Conservation (phyloP, 2,329 filamentous ascomycete genomes). For the Metarhizium album region DNA sequence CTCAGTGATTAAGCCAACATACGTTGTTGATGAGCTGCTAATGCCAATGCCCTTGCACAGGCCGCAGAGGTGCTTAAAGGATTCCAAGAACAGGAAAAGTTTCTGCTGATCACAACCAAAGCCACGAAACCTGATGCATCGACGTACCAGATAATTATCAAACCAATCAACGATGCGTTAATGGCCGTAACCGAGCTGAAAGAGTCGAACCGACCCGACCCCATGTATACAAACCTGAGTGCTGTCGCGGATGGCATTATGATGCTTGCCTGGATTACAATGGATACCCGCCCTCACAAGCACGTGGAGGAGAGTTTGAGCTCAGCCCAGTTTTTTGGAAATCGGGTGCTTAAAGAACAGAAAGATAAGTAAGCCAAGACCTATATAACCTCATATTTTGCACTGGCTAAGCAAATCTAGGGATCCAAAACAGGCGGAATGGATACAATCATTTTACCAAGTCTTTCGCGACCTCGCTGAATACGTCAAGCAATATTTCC, state of each 20-base stretch:
- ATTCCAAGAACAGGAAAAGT: conserved; percentile 78
- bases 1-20: conserved; percentile 22
- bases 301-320: conserved; percentile 75
- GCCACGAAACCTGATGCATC: conserved; percentile 78
- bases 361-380: conserved; percentile 50
- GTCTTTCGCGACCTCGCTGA: conserved; percentile 75
- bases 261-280: conserved; percentile 80
- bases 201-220: conserved; percentile 67
- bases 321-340: conserved; percentile 87
- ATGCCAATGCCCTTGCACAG: conserved; percentile 14
- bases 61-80: conserved; percentile 46
- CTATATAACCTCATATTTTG: not conserved
- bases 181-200: conserved; percentile 70
- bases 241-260: conserved; percentile 85
- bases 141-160: conserved; percentile 65
- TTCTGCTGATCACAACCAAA: conserved; percentile 79
- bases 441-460: conserved; percentile 86
- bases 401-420: conserved; percentile 29
- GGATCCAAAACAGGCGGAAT: conserved; percentile 72
- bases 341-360: conserved; percentile 82
- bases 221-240: conserved; percentile 70
- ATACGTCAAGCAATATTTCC: conserved; percentile 77
- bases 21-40: conserved; percentile 65
- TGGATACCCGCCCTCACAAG: conserved; percentile 72
- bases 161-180: conserved; percentile 76